Evolutionary conservation across 768 basidiomycete genomes (phyloP).

Genomic region (Leccinellum luteum): DNA sequence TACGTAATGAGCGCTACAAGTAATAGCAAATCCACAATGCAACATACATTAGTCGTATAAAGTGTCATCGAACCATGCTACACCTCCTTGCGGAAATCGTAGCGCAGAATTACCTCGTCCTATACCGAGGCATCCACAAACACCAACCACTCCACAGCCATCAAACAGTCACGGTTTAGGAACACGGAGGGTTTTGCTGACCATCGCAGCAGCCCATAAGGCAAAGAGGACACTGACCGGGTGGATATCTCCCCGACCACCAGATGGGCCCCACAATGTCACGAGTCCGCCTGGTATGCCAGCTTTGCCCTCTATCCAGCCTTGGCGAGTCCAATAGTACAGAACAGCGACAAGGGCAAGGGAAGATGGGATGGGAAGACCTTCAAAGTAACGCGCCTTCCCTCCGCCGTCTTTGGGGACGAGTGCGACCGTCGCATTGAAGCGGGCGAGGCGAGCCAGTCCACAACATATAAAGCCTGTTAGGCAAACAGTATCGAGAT

Average conservation of each 20-base stretch:
- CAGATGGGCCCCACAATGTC: constrained; percentile 66
- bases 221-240: constrained; percentile 73
- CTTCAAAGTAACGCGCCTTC: constrained; percentile 95
- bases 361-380: constrained; percentile 92
- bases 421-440: constrained; percentile 96
- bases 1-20: neutral
- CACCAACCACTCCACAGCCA: neutral
- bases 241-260: constrained; percentile 85
- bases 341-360: constrained; percentile 75
- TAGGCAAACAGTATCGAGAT: constrained; percentile 84
- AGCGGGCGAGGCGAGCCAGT: constrained; percentile 92
- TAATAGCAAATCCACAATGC: constrained; percentile 3
- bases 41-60: constrained; percentile 18
- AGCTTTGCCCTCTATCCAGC: constrained; percentile 77
- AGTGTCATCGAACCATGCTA: constrained; percentile 8
- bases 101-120: constrained; percentile 2
- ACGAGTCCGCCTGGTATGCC: constrained; percentile 77
- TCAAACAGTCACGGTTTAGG: constrained; percentile 59
- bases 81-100: neutral
- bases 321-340: constrained; percentile 78
- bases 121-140: neutral
- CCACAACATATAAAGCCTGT: constrained; percentile 94
- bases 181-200: constrained; percentile 92
- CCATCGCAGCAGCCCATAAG: constrained; percentile 93
- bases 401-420: constrained; percentile 85